Base-by-base conservation (phyloP, 306 rosid genomes). In the Quercus aquifolioides region DNA sequence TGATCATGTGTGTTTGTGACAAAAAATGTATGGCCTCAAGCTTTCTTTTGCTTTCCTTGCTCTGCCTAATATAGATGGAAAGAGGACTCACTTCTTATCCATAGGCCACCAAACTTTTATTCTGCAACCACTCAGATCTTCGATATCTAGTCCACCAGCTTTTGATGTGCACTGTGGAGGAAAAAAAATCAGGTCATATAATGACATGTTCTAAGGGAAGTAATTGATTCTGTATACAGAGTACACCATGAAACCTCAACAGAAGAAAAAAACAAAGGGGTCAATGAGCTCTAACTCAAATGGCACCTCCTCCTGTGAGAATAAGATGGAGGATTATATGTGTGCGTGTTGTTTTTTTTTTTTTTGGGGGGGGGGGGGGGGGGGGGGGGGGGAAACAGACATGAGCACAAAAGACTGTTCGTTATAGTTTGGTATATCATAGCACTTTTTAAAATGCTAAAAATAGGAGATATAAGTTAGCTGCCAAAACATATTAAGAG, bases 41-140 rank as follows among this genome's bases (percentile, higher is more conserved):
- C 72, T 41, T 54, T 74, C 14, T 11, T 33, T 52, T 38, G 38
- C 62, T 11, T 69, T 75, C 55, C 20, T 71, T 67, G 54, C n/a
- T 33, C 64, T 57, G 17, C 38, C 18, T 19, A 15, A 41, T 51
- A 21, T 67, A 68, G 38, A 35, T 51, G 13, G 54, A 54, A 20
- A 25, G 41, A 75, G 59, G 73, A 86, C 89, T 87, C 73, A 96
- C 99, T 82, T 41, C 84, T 90, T 96, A 92, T 96, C 99, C 91
- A 82, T 79, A 77, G 97, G 99, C 99, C 99, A 96, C 99, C 99
- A 96, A 86, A 96, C 92, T 93, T 96, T 96, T 76, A 96, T 88
- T 85, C 94, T 91, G 89, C 93, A 90, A 82, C 99, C 97, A 75
- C 84, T 88, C 84, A 96, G 88, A 84, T 93, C 93, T 86, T 91